Evolutionary conservation across 2,329 filamentous ascomycete genomes (phyloP).

Genomic region (Sporothrix euskadiensis): DNA sequence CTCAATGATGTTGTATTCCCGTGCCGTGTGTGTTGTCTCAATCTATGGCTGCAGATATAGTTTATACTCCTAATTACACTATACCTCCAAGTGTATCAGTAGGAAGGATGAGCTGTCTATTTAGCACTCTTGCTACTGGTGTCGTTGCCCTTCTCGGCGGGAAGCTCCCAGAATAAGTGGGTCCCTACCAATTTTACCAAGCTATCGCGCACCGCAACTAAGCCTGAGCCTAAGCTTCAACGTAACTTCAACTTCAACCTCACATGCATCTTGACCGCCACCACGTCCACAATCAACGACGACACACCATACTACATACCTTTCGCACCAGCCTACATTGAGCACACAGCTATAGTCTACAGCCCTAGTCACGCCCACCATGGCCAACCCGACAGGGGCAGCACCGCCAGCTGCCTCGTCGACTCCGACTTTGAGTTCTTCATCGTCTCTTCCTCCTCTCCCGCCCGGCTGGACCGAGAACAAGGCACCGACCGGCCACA

Average conservation of each 20-base stretch:
- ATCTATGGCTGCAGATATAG: not conserved
- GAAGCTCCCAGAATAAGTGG: conserved; percentile 7
- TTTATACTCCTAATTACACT: not conserved
- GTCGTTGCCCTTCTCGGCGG: not conserved
- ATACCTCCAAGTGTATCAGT: too few species aligned
- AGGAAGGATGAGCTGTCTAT: not conserved
- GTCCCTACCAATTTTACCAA: not conserved
- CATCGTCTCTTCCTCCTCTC: conserved; percentile 58
- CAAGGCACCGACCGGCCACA: conserved; percentile 81
- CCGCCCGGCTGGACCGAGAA: conserved; percentile 90
- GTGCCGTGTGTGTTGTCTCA: not conserved
- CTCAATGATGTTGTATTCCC: too few species aligned
- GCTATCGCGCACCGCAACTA: conserved; percentile 8
- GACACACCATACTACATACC: not conserved
- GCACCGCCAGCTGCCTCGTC: not conserved
- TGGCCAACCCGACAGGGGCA: not conserved
- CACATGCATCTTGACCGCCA: not conserved
- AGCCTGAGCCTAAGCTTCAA: conserved; percentile 2
- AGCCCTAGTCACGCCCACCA: not conserved
- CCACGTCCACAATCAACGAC: not conserved
- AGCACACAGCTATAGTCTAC: not conserved
- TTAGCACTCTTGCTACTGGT: not conserved
- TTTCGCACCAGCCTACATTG: not conserved
- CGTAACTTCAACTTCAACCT: not conserved
- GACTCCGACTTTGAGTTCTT: not conserved